Conservation (phyloP, 768 basidiomycete genomes). For the Botryobasidium botryosum region DNA sequence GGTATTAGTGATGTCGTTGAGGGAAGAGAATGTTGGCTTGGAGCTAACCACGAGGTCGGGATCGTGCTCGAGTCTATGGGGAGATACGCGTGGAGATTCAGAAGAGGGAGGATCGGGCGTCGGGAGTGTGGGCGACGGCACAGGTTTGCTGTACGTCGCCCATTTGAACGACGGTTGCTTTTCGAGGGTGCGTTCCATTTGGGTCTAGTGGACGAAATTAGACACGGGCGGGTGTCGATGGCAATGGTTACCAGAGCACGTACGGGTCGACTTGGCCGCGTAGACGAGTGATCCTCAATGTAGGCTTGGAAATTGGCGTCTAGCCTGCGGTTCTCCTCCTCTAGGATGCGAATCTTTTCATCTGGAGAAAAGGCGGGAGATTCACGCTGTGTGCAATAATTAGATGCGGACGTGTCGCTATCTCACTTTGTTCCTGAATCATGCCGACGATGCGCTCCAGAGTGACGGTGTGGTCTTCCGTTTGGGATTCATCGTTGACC, state of each 20-base stretch:
- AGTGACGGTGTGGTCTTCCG: constrained; percentile 34
- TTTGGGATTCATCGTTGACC: constrained; percentile 19
- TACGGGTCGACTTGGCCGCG: too few relatives aligned
- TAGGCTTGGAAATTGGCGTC: constrained; percentile 43
- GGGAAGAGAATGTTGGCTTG: neutral
- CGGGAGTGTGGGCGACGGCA: constrained; percentile 66
- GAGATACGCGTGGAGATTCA: constrained; percentile 68
- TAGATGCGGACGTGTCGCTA: neutral
- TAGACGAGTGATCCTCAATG: constrained; percentile 57
- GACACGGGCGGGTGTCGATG: constrained; percentile 16
- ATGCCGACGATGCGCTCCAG: constrained; percentile 49
- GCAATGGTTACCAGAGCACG: constrained; percentile 22
- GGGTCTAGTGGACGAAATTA: constrained; percentile 12
- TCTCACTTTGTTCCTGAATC: constrained; percentile 56
- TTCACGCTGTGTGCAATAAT: neutral
- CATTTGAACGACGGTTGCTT: constrained; percentile 79
- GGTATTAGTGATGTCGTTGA: neutral
- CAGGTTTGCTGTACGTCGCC: constrained; percentile 62
- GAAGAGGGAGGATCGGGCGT: constrained; percentile 25
- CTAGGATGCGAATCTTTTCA: constrained; percentile 47
- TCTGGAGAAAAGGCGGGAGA: constrained; percentile 26
- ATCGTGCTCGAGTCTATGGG: constrained; percentile 63
- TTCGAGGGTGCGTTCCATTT: constrained; percentile 31
- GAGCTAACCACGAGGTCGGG: constrained; percentile 2
- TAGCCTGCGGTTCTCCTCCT: constrained; percentile 62